Evolutionary conservation across 441 rosid species (phyloP), one percentile per base, ranked within the genome.

Genomic region (Pelargonium cotyledonis): DNA sequence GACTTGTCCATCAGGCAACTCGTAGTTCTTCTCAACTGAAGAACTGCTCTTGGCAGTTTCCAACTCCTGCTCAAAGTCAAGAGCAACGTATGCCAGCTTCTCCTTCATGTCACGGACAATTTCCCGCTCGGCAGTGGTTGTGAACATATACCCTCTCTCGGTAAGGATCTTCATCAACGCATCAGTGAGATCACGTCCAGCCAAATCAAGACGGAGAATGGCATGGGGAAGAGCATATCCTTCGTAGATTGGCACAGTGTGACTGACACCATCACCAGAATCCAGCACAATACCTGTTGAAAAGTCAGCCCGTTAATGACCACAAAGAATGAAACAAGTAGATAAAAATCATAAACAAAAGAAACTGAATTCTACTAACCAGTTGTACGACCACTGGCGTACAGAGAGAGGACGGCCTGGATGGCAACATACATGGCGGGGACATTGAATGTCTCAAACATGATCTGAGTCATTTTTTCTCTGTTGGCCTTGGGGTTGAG

Each of bases 91-190:
- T 31, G 92, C 90, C 41, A 88, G 86, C 75, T 85, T 85, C 79
- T 88, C 93, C 73, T 88, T 88, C 86, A 88, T 83, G 85, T 88
- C 93, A 75, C 90, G 89, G 74, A 88, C 93, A 86, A 88, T 88
- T 88, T 88, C 93, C 81, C 90, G 90, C 61, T 88, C 93, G 0
- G 94, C 94, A 53, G 91, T 83, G 77, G 90, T 88, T 78, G 89
- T 88, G 80, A 88, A 88, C 86, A 85, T 83, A 81, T 88, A 85
- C 18, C 94, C 94, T 77, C 90, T 83, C 82, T 86, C 94, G 0
- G 89, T 86, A 46, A 88, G 88, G 69, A 88, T 86, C 85, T 86
- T 86, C 87, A 86, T 82, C 76, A 86, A 70, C 3, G 90, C 74
- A 81, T 88, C 90, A 0, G 91, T 88, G 21, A 31, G 38, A 31